These are phyloP conservation scores for Raphanus sativus DNA, from an alignment of 345 rosid genomes.

Conservation along the genomic window DNA sequence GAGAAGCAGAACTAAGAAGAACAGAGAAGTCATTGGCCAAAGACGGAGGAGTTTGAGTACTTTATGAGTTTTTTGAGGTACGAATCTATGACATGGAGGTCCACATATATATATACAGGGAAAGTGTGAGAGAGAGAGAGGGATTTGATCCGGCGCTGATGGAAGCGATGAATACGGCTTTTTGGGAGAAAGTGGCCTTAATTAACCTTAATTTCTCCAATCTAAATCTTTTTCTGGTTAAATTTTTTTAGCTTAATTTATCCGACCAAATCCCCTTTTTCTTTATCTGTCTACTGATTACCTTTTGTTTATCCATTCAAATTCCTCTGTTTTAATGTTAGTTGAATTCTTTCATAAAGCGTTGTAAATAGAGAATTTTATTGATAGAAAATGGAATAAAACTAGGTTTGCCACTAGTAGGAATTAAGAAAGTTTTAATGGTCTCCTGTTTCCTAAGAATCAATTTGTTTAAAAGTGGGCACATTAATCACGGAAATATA, in stretches of 20 bases:
- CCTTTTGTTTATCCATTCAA: conserved; percentile 2
- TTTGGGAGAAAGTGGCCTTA: conserved; percentile 20
- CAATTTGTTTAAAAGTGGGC: not conserved
- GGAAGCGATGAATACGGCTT: conserved; percentile 37
- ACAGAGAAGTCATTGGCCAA: conserved; percentile 22
- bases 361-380: not conserved
- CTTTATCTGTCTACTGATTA: conserved; percentile 8
- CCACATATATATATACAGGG: conserved; percentile 22
- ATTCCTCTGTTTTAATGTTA: not conserved
- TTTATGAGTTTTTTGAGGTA: conserved; percentile 28
- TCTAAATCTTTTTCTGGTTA: not conserved
- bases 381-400: not conserved
- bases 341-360: not conserved
- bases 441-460: not conserved
- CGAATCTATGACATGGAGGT: conserved; percentile 9
- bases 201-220: conserved; percentile 30
- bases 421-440: conserved; percentile 17
- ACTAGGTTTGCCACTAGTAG: conserved; percentile 3
- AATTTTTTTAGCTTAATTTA: not conserved
- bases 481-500: conserved; percentile 20
- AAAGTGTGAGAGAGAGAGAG: conserved; percentile 3
- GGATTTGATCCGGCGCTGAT: conserved; percentile 35
- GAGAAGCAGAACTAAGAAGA: conserved; percentile 32
- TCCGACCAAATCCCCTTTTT: conserved; percentile 18
- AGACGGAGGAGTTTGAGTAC: conserved; percentile 5